phyloP scores from a whole-genome alignment of 2,329 filamentous ascomycete species.

The Pseudogymnoascus sp. region DNA sequence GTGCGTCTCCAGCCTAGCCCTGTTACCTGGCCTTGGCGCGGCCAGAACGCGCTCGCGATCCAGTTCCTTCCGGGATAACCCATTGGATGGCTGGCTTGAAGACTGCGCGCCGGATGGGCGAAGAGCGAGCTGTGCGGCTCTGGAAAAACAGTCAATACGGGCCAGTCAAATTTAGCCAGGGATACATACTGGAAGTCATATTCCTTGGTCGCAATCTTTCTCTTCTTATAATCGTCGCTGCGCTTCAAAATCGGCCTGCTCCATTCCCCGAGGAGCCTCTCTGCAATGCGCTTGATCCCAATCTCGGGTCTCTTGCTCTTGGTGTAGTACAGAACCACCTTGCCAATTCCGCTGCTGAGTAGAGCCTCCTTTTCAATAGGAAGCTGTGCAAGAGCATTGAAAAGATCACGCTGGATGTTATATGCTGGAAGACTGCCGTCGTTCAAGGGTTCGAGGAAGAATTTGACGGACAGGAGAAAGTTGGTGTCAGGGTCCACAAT shows the following conservation, averaged over 20 bases:
- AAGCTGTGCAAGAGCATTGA: conserved; percentile 68
- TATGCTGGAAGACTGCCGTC: conserved; percentile 93
- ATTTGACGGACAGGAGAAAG: conserved; percentile 87
- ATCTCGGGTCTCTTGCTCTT: conserved; percentile 85
- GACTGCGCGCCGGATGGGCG: conserved; percentile 24
- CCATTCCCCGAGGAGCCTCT: conserved; percentile 90
- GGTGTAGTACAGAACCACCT: conserved; percentile 94
- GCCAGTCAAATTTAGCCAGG: background rate
- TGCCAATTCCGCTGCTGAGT: conserved; percentile 86
- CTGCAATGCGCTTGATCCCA: conserved; percentile 86
- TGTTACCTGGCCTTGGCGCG: conserved; percentile 41
- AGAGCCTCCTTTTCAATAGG: conserved; percentile 88
- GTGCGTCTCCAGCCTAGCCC: conserved; percentile 38
- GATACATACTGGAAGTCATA: conserved; percentile 53
- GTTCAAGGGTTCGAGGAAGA: conserved; percentile 92
- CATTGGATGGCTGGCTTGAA: conserved; percentile 21
- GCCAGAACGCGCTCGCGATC: conserved; percentile 52
- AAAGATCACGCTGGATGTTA: conserved; percentile 93
- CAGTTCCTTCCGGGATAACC: conserved; percentile 24
- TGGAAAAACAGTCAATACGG: conserved; percentile 15
- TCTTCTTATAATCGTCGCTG: conserved; percentile 90
- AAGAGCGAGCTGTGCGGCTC: conserved; percentile 27
- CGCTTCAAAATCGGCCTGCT: conserved; percentile 88
- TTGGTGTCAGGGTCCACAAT: conserved; percentile 93
- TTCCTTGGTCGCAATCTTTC: conserved; percentile 54